Evolutionary conservation across 2,329 filamentous ascomycete species (phyloP), one percentile per base, ranked within the genome.

Genomic region (Alternaria infectoria): DNA sequence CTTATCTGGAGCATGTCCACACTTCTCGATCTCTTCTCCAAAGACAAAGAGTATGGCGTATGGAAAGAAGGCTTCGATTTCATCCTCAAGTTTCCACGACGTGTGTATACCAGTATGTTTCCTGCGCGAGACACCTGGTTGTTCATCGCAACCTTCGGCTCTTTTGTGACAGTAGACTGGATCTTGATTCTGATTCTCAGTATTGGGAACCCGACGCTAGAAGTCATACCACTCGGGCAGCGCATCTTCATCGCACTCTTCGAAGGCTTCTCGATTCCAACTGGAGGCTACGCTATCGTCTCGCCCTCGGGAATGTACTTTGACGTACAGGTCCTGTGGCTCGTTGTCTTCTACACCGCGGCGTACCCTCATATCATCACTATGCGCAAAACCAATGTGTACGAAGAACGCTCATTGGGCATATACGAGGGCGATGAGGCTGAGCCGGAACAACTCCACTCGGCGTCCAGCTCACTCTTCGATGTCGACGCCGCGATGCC

Each of bases 51-150:
- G 44, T 71, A 71, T 56, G 67, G 69, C 26, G 64, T 71, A 13
- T 71, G 69, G 69, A 71, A 66, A 57, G 67, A 68, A 52, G 69
- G 68, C 13, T 70, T 70, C 23, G 68, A 70, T 19, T 70, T 70
- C 26, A 70, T 69, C 21, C 62, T 70, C 40, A 70, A 60, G 19
- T 70, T 70, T 13, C 68, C 68, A n/a, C 49, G 49, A 1, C 49
- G 49, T 28, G 69, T 71, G 19, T 71, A 71, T 36, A 71, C 65
- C 25, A 71, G 69, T 55, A 71, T 71, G 69, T 71, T 71, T 21
- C 65, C 69, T 25, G 46, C 65, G n/a, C 61, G 63, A 15, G 69
- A 71, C 56, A 71, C 69, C 6, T 71, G 67, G 69, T 19, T 66
- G 45, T 71, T 71, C 32, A 65, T 69, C 32, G 63, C 63, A 46